These are phyloP conservation scores for Annulohypoxylon truncatum DNA, from an alignment of 2,329 filamentous ascomycete species.

Conservation along the genomic window DNA sequence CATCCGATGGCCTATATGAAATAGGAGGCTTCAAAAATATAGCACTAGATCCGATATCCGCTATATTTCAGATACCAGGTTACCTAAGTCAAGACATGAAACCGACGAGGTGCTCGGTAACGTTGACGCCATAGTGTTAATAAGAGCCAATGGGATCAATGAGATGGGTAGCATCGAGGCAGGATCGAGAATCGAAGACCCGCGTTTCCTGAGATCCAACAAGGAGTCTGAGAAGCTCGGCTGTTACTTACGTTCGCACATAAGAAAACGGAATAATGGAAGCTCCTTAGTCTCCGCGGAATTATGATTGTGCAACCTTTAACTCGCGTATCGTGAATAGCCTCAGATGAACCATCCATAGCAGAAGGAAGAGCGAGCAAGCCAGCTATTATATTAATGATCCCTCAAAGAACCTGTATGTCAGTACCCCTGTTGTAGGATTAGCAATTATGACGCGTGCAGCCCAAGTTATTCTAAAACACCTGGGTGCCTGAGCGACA, in stretches of 20 bases:
- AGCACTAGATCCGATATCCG: slow-evolving; percentile 11
- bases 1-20: slow-evolving; percentile 8
- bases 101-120: slow-evolving; percentile 11
- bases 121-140: slow-evolving; percentile 21
- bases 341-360: background rate
- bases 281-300: background rate
- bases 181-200: slow-evolving; percentile 11
- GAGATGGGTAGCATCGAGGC: background rate
- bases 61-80: slow-evolving; percentile 9
- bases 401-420: background rate
- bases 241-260: slow-evolving; percentile 1
- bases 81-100: slow-evolving; percentile 7
- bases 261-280: background rate
- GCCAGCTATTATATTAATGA: background rate
- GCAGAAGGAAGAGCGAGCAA: background rate
- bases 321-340: slow-evolving; percentile 7
- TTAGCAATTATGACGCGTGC: background rate
- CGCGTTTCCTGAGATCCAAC: background rate
- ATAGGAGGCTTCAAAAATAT: slow-evolving; percentile 18
- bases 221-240: background rate
- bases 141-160: slow-evolving; percentile 10
- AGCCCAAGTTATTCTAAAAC: background rate
- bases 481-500: background rate
- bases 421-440: background rate
- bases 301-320: background rate